Evolutionary conservation across 2,329 filamentous ascomycete species (phyloP), one percentile per base, ranked within the genome.

Genomic region (Rhinocladiella similis): DNA sequence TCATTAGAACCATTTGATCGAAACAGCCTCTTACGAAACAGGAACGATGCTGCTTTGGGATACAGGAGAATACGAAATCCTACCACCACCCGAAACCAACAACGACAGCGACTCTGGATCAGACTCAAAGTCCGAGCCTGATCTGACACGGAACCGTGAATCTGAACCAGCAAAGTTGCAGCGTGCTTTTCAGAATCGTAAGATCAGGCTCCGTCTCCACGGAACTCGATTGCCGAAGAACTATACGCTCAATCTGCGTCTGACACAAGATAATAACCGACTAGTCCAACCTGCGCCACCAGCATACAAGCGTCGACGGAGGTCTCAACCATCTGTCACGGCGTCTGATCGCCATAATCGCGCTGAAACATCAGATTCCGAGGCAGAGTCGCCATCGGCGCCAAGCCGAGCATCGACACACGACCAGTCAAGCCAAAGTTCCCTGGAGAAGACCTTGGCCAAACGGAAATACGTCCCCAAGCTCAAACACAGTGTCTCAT

Each of bases 1-100:
- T 70, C 22, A 19, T 29, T 42, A 83, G 82, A 86, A 84, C 57
- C 83, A 86, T 61, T 75, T 86, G 7, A 77, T 84, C 51, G 83
- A 86, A 64, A 83, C 80, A 1, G 83, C 77, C 3, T 83, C 80
- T 2, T 27, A 65, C 1, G 69, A 72, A 13, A 84, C 82, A 3
- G 83, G 83, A 1, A 84, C 81, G 7, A 74, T 86, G 56, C 72
- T 86, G 9, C 80, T 86, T 39, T 86, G 83, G 83, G 83, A 86
- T 63, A 84, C 80, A 1, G 83, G 83, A 2, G 80, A 79, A 29
- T 86, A 84, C 63, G 74, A 77, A 42, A 67, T 86, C 10, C 71
- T 86, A 12, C 76, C 80, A 6, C 73, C 77, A 48, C 65, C 71
- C 47, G 66, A 66, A 0, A 67, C 72, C 2, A 56, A 56, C 2